These are phyloP conservation scores for Terfezia boudieri DNA, from an alignment of 495 filamentous ascomycete species.

Conservation along the genomic window DNA sequence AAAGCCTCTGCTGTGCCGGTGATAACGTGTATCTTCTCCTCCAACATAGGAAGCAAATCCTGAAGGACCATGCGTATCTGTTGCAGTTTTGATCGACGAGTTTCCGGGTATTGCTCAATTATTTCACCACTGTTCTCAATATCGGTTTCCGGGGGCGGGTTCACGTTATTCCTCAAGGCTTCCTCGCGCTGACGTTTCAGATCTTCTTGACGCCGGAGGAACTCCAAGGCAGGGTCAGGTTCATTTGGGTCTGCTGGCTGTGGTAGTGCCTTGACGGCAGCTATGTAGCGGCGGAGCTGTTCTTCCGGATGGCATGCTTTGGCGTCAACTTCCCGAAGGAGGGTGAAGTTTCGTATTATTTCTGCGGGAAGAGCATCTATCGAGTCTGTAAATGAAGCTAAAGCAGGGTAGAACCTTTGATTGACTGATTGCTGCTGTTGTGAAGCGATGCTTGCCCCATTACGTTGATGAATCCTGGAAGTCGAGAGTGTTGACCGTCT, in stretches of 20 bases:
- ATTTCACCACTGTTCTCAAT: not conserved
- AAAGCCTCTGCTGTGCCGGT: slow-evolving; percentile 73
- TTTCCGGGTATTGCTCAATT: slow-evolving; percentile 7
- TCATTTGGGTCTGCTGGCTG: slow-evolving; percentile 19
- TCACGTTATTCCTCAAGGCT: not conserved
- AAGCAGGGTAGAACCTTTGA: slow-evolving; percentile 58
- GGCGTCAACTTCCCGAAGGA: slow-evolving; percentile 91
- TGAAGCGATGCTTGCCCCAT: slow-evolving; percentile 26
- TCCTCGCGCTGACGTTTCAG: slow-evolving; percentile 16
- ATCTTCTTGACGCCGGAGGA: slow-evolving; percentile 14
- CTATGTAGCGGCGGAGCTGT: slow-evolving; percentile 44
- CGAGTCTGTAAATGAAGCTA: slow-evolving; percentile 83
- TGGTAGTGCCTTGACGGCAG: slow-evolving; percentile 38
- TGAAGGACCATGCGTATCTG: slow-evolving; percentile 37
- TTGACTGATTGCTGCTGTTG: slow-evolving; percentile 6
- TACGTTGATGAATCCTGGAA: slow-evolving; percentile 16
- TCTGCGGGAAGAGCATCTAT: slow-evolving; percentile 85
- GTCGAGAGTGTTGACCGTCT: slow-evolving; percentile 26
- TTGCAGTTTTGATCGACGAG: slow-evolving; percentile 16
- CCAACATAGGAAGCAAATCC: slow-evolving; percentile 62
- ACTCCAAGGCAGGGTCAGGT: slow-evolving; percentile 5
- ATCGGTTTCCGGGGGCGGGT: not conserved
- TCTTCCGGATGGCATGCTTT: slow-evolving; percentile 64
- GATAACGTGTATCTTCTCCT: slow-evolving; percentile 94
- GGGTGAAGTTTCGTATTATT: slow-evolving; percentile 78